A percentile compares a stretch with the other conserved stretches of the same genome.
Evolutionary conservation across 768 basidiomycete genomes (phyloP).

Genomic region (Termitomyces sp.): DNA sequence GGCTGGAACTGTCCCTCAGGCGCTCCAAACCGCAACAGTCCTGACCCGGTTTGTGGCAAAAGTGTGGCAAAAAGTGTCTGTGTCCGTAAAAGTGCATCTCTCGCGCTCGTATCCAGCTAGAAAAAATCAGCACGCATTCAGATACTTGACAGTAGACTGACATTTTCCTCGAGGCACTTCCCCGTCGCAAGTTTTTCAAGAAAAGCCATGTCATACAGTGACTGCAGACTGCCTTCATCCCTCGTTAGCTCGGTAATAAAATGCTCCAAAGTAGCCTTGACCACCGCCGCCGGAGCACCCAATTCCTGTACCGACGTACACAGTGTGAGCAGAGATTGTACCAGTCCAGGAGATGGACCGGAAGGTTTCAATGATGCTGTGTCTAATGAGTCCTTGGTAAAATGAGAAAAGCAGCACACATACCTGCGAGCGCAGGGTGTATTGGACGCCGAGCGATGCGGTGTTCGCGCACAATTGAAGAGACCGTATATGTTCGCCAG

Average conservation of each 20-base stretch:
- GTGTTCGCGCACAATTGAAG: constrained; percentile 26
- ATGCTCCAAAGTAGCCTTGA: constrained; percentile 35
- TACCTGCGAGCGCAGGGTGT: constrained; percentile 22
- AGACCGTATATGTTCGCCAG: constrained; percentile 50
- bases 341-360: constrained; percentile 51
- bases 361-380: constrained; percentile 15
- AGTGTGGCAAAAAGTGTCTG: constrained; percentile 63
- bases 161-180: constrained; percentile 19
- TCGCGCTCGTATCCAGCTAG: constrained; percentile 20
- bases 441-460: constrained; percentile 15
- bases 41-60: constrained; percentile 36
- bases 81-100: constrained; percentile 49
- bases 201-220: constrained; percentile 45
- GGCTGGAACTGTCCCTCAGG: constrained; percentile 52
- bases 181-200: constrained; percentile 39
- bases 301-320: constrained; percentile 54
- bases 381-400: background rate
- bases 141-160: background rate
- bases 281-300: constrained; percentile 39
- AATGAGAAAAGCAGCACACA: background rate
- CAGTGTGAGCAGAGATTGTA: constrained; percentile 52
- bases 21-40: constrained; percentile 50
- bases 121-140: background rate
- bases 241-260: constrained; percentile 34
- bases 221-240: constrained; percentile 26